Conservation (phyloP, 2,329 filamentous ascomycete species). For the Colletotrichum sp. region DNA sequence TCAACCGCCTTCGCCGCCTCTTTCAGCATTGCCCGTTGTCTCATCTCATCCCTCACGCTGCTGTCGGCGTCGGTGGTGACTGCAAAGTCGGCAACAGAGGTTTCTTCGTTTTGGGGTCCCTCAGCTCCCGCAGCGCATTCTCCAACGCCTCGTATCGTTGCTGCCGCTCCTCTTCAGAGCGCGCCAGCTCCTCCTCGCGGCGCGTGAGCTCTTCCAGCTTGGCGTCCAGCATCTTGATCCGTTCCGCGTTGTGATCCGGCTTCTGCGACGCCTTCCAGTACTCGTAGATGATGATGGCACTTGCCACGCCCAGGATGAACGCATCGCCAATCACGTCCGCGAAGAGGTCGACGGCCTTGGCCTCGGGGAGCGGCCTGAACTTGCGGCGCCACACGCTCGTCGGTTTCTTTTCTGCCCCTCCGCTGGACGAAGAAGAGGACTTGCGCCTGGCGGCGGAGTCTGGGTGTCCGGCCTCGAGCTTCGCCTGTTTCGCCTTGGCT, state of each 20-base stretch:
- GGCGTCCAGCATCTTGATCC: conserved; percentile 53
- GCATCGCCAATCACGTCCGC: conserved; percentile 68
- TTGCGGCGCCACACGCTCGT: conserved; percentile 66
- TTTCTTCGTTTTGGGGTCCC: conserved; percentile 62
- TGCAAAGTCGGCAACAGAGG: conserved; percentile 51
- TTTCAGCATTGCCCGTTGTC: background rate
- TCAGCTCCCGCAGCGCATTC: conserved; percentile 54
- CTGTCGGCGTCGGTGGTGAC: conserved; percentile 27
- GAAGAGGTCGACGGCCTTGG: conserved; percentile 70
- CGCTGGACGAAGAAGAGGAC: background rate
- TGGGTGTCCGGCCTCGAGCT: conserved; percentile 28
- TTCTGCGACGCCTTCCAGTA: conserved; percentile 64
- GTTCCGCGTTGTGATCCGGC: conserved; percentile 61
- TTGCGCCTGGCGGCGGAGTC: background rate
- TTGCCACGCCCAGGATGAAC: conserved; percentile 66
- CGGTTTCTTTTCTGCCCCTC: background rate
- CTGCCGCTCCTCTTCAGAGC: conserved; percentile 46
- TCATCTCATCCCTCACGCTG: conserved; percentile 2
- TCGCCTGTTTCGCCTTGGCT: conserved; percentile 41
- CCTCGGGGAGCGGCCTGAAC: conserved; percentile 67
- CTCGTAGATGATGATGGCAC: conserved; percentile 64
- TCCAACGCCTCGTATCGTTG: conserved; percentile 59
- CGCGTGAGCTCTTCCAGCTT: conserved; percentile 54
- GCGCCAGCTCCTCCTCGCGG: conserved; percentile 54
- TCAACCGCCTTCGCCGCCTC: background rate